Evolutionary conservation across 148 eudicot species (phyloP).

Genomic region (Talinum fruticosum): DNA sequence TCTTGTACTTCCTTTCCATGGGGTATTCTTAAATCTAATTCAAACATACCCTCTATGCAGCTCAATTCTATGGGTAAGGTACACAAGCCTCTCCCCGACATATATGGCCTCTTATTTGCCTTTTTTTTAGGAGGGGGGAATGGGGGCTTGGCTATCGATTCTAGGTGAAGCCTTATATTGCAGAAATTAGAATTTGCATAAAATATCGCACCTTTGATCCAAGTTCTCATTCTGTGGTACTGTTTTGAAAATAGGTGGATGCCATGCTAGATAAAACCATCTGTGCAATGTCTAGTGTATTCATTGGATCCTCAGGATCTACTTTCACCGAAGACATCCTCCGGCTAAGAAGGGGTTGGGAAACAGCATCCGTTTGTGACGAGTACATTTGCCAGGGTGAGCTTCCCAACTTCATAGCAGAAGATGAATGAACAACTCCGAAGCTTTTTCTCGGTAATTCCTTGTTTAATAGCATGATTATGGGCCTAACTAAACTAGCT

Average conservation of each 20-base stretch:
- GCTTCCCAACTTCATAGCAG: constrained; percentile 84
- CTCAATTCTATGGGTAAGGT: no score
- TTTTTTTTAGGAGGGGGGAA: no score
- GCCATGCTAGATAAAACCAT: constrained; percentile 99
- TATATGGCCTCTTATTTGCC: no score
- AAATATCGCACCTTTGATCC: background rate
- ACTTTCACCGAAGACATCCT: constrained; percentile 97
- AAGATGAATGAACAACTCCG: constrained; percentile 56
- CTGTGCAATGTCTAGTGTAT: constrained; percentile 79
- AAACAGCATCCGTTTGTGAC: constrained; percentile 75
- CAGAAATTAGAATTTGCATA: background rate
- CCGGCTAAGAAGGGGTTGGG: constrained; percentile 91
- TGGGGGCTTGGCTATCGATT: background rate
- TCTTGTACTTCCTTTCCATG: no score
- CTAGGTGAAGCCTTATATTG: background rate
- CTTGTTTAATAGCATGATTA: background rate
- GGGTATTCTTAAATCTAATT: no score
- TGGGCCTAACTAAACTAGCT: background rate
- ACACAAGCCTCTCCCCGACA: no score
- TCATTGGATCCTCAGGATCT: constrained; percentile 90
- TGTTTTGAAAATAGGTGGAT: constrained; percentile 65
- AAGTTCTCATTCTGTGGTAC: constrained; percentile 8
- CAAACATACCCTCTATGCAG: no score
- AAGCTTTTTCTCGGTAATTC: background rate
- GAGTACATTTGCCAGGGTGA: constrained; percentile 89